These are phyloP conservation scores for Diaporthe ilicicola DNA, from an alignment of 2,329 filamentous ascomycete species.

Conservation along the genomic window DNA sequence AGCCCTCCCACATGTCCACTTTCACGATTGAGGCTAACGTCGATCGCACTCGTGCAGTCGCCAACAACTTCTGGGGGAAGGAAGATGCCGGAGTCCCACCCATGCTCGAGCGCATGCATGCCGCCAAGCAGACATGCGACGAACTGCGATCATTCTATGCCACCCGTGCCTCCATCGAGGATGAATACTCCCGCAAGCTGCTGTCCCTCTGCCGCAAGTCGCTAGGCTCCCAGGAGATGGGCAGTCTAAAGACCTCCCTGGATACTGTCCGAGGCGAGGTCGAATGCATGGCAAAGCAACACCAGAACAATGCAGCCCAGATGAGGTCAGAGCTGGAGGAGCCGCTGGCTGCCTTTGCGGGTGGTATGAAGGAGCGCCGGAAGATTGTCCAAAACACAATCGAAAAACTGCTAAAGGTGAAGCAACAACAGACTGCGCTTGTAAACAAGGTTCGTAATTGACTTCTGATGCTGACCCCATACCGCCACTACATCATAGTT, in stretches of 20 bases:
- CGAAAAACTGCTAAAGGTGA: slow-evolving; percentile 92
- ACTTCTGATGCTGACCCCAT: background rate
- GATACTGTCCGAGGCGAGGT: slow-evolving; percentile 90
- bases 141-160: slow-evolving; percentile 90
- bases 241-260: slow-evolving; percentile 82
- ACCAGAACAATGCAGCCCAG: slow-evolving; percentile 87
- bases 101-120: slow-evolving; percentile 92
- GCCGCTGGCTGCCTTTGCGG: slow-evolving; percentile 88
- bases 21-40: slow-evolving; percentile 24
- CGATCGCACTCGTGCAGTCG: slow-evolving; percentile 66
- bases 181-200: slow-evolving; percentile 93
- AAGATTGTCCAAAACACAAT: slow-evolving; percentile 96
- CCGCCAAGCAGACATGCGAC: slow-evolving; percentile 92
- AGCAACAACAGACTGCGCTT: slow-evolving; percentile 86
- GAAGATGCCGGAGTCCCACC: slow-evolving; percentile 95
- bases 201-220: slow-evolving; percentile 86
- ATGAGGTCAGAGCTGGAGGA: slow-evolving; percentile 98
- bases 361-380: slow-evolving; percentile 93
- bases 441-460: slow-evolving; percentile 82
- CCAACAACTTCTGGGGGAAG: slow-evolving; percentile 99
- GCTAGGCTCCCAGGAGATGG: slow-evolving; percentile 86
- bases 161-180: slow-evolving; percentile 93
- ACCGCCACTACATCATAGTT: background rate
- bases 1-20: slow-evolving; percentile 9
- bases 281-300: slow-evolving; percentile 92